These are phyloP conservation scores for Penicillium paradoxum DNA, from an alignment of 495 filamentous ascomycete genomes.

Conservation along the genomic window DNA sequence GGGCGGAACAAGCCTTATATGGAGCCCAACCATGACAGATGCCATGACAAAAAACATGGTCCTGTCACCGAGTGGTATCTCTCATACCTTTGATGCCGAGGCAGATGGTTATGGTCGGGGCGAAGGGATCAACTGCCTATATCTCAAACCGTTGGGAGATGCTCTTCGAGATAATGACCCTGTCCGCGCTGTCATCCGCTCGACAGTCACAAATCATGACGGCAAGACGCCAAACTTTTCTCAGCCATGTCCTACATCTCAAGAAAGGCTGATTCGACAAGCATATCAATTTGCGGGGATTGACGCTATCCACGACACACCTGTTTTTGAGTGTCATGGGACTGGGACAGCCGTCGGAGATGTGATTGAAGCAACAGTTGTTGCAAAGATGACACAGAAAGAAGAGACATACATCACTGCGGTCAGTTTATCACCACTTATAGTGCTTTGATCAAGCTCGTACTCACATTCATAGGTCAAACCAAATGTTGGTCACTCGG, in stretches of 20 bases:
- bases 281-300: slow-evolving; percentile 11
- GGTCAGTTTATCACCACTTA: not conserved
- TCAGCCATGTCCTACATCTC: slow-evolving; percentile 4
- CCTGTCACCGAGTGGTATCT: slow-evolving; percentile 24
- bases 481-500: slow-evolving; percentile 77
- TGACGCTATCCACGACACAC: slow-evolving; percentile 17
- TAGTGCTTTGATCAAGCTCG: not conserved
- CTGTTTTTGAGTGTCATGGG: slow-evolving; percentile 48
- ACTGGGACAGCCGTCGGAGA: slow-evolving; percentile 46
- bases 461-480: slow-evolving; percentile 44
- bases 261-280: slow-evolving; percentile 4
- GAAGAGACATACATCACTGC: slow-evolving; percentile 19
- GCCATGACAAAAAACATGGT: slow-evolving; percentile 23
- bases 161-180: slow-evolving; percentile 30
- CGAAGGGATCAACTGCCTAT: slow-evolving; percentile 39
- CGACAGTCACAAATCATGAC: slow-evolving; percentile 29
- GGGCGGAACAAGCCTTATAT: slow-evolving; percentile 35
- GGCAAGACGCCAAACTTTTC: slow-evolving; percentile 16
- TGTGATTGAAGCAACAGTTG: slow-evolving; percentile 16
- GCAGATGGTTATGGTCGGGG: slow-evolving; percentile 61
- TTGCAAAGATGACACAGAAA: slow-evolving; percentile 17
- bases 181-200: slow-evolving; percentile 35
- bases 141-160: slow-evolving; percentile 22
- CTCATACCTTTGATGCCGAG: slow-evolving; percentile 52
- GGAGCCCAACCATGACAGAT: slow-evolving; percentile 25